Evolutionary conservation across 371 early-diverging fungal species (phyloP).

Genomic region (Mortierella sp.): DNA sequence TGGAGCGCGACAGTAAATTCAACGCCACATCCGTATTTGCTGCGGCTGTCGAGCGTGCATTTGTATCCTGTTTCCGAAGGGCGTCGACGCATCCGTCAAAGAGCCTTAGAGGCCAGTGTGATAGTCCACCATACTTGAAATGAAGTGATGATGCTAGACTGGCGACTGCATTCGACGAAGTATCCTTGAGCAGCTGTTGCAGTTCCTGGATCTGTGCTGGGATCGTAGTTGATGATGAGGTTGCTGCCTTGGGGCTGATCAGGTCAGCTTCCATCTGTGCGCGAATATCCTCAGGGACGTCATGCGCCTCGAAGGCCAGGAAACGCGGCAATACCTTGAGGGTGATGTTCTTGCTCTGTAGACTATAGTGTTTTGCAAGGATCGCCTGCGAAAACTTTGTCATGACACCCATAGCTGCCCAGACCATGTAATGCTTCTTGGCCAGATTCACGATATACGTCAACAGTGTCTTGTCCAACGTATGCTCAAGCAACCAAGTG

Average conservation of each 20-base stretch:
- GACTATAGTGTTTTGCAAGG: slow-evolving; percentile 55
- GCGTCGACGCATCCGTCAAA: slow-evolving; percentile 59
- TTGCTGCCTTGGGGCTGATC: slow-evolving; percentile 11
- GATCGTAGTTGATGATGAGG: slow-evolving; percentile 3
- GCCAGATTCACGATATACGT: slow-evolving; percentile 66
- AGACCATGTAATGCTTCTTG: slow-evolving; percentile 66
- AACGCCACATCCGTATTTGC: not conserved
- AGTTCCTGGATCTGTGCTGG: slow-evolving; percentile 58
- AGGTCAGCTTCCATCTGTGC: slow-evolving; percentile 37
- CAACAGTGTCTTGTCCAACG: slow-evolving; percentile 62
- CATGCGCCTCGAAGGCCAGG: slow-evolving; percentile 34
- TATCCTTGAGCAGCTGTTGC: slow-evolving; percentile 52
- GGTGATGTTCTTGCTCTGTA: slow-evolving; percentile 46
- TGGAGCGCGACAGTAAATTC: not conserved
- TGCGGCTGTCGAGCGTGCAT: not conserved
- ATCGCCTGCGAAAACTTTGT: slow-evolving; percentile 53
- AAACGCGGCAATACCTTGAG: slow-evolving; percentile 40
- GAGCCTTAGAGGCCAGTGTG: slow-evolving; percentile 59
- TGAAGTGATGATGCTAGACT: slow-evolving; percentile 56
- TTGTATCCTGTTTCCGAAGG: slow-evolving; percentile 41
- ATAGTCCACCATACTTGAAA: slow-evolving; percentile 55
- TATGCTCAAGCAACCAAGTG: slow-evolving; percentile 75
- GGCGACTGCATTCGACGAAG: slow-evolving; percentile 44
- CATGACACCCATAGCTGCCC: slow-evolving; percentile 64
- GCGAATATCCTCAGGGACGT: slow-evolving; percentile 52